Conservation (phyloP, 768 basidiomycete genomes). For the Obba rivulosa region DNA sequence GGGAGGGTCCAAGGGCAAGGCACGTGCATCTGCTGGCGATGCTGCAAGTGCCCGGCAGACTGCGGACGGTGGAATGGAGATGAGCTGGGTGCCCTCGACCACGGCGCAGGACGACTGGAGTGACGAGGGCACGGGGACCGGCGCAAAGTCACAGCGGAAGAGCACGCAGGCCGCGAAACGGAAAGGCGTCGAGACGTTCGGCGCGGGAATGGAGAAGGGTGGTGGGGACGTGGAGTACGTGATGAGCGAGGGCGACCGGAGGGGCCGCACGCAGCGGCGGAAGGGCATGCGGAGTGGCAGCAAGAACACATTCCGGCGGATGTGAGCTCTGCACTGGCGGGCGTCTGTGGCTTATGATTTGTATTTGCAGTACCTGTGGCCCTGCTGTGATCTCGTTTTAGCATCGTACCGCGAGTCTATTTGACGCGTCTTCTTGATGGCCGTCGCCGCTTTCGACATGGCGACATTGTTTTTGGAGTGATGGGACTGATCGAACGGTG, state of each 20-base stretch:
- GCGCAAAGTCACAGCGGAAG: slow-evolving; percentile 16
- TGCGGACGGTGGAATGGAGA: slow-evolving; percentile 71
- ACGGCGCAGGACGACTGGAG: slow-evolving; percentile 17
- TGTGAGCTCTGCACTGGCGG: slow-evolving; percentile 7
- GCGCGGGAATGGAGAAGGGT: slow-evolving; percentile 86
- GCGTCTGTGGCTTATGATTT: background rate
- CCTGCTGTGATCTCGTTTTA: no score
- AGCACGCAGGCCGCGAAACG: slow-evolving; percentile 32
- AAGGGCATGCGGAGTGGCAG: slow-evolving; percentile 84
- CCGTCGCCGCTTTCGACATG: background rate
- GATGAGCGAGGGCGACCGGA: slow-evolving; percentile 60
- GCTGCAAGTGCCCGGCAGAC: slow-evolving; percentile 17
- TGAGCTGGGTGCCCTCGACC: slow-evolving; percentile 71
- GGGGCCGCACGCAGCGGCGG: slow-evolving; percentile 76
- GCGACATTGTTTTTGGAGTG: background rate
- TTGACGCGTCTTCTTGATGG: no score
- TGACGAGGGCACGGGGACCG: slow-evolving; percentile 28
- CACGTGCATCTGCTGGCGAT: slow-evolving; percentile 7
- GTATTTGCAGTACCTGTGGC: background rate
- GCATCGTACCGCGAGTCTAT: no score
- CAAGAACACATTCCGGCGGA: slow-evolving; percentile 65
- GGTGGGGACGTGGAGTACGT: slow-evolving; percentile 40
- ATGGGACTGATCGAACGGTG: no score
- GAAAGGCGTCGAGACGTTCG: slow-evolving; percentile 75
- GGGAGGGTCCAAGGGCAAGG: slow-evolving; percentile 12